Base-by-base conservation (phyloP, 495 filamentous ascomycete genomes). In the Aspergillus affinis region DNA sequence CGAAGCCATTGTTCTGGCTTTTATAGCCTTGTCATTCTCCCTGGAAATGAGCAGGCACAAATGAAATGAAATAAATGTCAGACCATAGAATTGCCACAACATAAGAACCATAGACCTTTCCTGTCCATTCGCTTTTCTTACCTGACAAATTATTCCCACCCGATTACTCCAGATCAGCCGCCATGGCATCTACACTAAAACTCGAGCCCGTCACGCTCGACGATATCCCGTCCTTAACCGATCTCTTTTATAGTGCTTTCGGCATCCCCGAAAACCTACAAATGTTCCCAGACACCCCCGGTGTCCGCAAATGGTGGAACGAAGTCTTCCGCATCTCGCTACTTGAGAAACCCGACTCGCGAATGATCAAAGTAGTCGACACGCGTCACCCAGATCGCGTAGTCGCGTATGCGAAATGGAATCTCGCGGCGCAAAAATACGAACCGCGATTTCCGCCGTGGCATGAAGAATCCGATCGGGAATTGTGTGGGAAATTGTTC, bases 351-450 rank as follows among this genome's bases (percentile, higher is more conserved):
- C 66, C 58, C 55, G 29, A 68, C 61, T 64, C 59, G 61, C 61
- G 55, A 23, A 66, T 65, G 48, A 29, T 66, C 20, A 67, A 66
- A 29, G 58, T 67, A 1, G 30, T 66, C 13, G 67, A 69, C n/a
- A 17, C 49, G 3, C 26, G 12, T 0, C 4, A 36, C 19, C 23
- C 54, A 3, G 9, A 9, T 21, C 27, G 30, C 5, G 29, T 68
- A 3, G 53, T 65, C 17, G 61, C 67, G 19, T 66, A 63, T 29
- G 67, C 60, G 15, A 69, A 69, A 59, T 69, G 67, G 67, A 64
- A 66, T 41, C 45, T 64, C 6, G 27, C 51, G 10, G 36, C 61
- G 6, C 46, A 59, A n/a, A 29, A 58, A 4, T 58, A 62, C 4
- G 67, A 61, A 5, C 4, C 13, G 13, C 54, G 62, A n/a, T 62